Evolutionary conservation across 169 alveolate species (phyloP).

Genomic region (Perkinsus marinus): DNA sequence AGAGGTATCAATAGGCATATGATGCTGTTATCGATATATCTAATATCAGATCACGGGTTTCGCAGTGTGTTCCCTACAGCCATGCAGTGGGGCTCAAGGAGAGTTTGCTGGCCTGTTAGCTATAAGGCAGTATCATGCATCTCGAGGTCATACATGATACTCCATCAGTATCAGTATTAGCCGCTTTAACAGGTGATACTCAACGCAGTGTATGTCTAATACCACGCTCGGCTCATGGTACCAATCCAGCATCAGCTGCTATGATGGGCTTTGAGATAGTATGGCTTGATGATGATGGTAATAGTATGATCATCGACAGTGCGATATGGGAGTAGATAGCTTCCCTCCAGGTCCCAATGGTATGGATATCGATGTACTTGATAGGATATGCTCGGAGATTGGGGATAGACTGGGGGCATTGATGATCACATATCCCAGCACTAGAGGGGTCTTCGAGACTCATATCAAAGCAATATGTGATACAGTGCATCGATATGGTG

Average conservation of each 20-base stretch:
- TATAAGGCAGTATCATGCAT: constrained; percentile 49
- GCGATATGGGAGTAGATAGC: no score
- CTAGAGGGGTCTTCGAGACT: constrained; percentile 69
- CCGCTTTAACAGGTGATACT: not conserved
- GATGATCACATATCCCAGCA: constrained; percentile 74
- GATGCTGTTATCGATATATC: not conserved
- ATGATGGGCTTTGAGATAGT: constrained; percentile 58
- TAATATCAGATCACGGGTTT: constrained; percentile 17
- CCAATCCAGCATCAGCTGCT: constrained; percentile 74
- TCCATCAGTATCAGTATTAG: not conserved
- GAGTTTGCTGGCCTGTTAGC: constrained; percentile 69
- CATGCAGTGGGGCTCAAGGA: constrained; percentile 68
- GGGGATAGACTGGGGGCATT: constrained; percentile 43
- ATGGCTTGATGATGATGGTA: constrained; percentile 40
- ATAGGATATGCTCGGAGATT: constrained; percentile 32
- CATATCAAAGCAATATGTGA: constrained; percentile 40
- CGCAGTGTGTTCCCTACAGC: constrained; percentile 57
- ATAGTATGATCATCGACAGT: not conserved
- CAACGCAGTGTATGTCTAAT: constrained; percentile 57
- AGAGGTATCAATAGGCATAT: not conserved
- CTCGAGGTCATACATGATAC: constrained; percentile 23
- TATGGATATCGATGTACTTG: not conserved
- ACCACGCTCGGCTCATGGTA: constrained; percentile 74
- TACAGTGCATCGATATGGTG: constrained; percentile 61
- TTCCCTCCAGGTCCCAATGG: not conserved